Conservation (phyloP, 2,329 filamentous ascomycete species). For the Alternaria sp. region DNA sequence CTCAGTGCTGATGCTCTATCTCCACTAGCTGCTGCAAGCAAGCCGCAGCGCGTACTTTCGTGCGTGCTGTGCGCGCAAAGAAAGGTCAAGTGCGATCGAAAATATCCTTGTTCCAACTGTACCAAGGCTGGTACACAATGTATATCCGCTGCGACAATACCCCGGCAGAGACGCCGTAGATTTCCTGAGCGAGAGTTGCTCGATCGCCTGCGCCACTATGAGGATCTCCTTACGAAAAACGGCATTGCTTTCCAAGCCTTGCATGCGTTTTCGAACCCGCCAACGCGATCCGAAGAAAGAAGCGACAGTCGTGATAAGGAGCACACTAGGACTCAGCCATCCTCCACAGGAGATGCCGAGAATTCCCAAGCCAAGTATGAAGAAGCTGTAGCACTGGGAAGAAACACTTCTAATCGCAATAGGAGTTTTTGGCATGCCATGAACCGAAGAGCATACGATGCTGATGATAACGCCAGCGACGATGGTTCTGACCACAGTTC, state of each 20-base stretch:
- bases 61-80: conserved; percentile 75
- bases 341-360: not conserved
- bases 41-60: conserved; percentile 56
- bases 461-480: conserved; percentile 4
- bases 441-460: conserved; percentile 23
- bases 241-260: conserved; percentile 75
- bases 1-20: conserved; percentile 5
- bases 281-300: conserved; percentile 13
- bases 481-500: conserved; percentile 13
- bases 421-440: conserved; percentile 38
- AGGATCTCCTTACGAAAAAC: conserved; percentile 70
- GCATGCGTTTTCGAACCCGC: conserved; percentile 38
- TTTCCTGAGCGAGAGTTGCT: conserved; percentile 76
- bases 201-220: conserved; percentile 74
- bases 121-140: conserved; percentile 40
- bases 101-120: conserved; percentile 48
- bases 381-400: not conserved
- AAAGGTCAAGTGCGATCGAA: conserved; percentile 52
- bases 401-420: conserved; percentile 6
- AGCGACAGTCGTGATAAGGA: not conserved
- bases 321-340: not conserved
- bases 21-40: conserved; percentile 21
- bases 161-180: conserved; percentile 66
- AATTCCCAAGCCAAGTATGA: conserved; percentile 10
- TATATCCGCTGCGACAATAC: conserved; percentile 57